A percentile compares a stretch with the other conserved stretches of the same genome.
phyloP scores from a whole-genome alignment of 441 rosid species.

The Bruguiera hainesii region DNA sequence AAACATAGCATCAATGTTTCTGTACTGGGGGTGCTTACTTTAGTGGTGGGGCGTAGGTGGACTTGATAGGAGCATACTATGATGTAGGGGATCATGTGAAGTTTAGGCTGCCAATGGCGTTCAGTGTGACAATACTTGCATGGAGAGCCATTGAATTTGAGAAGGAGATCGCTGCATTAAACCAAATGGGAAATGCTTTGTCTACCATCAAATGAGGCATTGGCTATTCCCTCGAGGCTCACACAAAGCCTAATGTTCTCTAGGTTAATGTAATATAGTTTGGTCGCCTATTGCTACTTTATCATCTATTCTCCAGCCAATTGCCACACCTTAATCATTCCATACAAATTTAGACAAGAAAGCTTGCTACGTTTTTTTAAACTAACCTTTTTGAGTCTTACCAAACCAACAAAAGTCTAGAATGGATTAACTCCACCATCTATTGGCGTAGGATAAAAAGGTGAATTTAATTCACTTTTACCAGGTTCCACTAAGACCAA shows the following conservation, averaged over 20 bases:
- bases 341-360: neutral
- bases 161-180: slow-evolving; percentile 45
- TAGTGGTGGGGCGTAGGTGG: slow-evolving; percentile 38
- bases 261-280: slow-evolving; percentile 55
- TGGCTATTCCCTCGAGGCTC: slow-evolving; percentile 79
- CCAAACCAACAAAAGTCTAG: neutral
- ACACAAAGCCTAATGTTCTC: slow-evolving; percentile 60
- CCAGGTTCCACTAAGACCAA: no score
- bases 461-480: neutral
- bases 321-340: neutral
- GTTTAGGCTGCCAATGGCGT: slow-evolving; percentile 92
- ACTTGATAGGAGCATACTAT: slow-evolving; percentile 84
- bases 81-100: slow-evolving; percentile 96
- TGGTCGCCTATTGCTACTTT: neutral
- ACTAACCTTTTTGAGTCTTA: slow-evolving; percentile 4
- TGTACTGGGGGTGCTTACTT: neutral
- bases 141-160: slow-evolving; percentile 75
- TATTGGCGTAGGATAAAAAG: neutral
- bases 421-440: neutral
- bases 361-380: neutral
- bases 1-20: neutral
- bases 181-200: slow-evolving; percentile 61
- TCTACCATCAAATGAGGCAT: slow-evolving; percentile 78
- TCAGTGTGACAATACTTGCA: slow-evolving; percentile 65
- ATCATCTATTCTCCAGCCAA: neutral